These are phyloP conservation scores for Penicillium corylophilum DNA, from an alignment of 2,329 filamentous ascomycete species.

Conservation along the genomic window DNA sequence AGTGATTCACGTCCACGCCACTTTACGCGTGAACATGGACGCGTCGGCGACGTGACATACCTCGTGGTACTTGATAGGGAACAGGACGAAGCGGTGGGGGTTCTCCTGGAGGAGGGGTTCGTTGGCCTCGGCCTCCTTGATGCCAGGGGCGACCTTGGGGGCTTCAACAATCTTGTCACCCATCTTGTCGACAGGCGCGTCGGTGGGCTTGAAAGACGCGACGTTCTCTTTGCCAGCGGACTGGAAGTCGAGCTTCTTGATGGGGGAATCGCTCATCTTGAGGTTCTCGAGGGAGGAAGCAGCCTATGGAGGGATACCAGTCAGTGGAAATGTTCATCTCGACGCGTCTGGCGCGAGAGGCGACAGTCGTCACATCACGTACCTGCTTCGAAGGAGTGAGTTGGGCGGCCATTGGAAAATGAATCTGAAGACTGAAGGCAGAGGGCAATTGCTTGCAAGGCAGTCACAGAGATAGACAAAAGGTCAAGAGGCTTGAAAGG, in stretches of 20 bases:
- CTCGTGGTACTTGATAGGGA: conserved; percentile 99
- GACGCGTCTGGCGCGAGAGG: conserved; percentile 34
- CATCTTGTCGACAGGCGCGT: conserved; percentile 58
- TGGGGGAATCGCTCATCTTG: conserved; percentile 83
- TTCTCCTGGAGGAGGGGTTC: conserved; percentile 96
- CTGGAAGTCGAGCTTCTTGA: conserved; percentile 84
- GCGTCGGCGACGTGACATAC: conserved; percentile 64
- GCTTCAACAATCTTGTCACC: conserved; percentile 43
- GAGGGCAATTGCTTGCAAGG: conserved; percentile 18
- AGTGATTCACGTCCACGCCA: conserved; percentile 39
- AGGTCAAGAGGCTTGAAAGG: conserved; percentile 21
- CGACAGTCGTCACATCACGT: conserved; percentile 45
- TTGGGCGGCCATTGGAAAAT: conserved; percentile 67
- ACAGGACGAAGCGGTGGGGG: conserved; percentile 91
- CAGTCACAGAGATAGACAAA: conserved; percentile 21
- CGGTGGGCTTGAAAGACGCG: conserved; percentile 51
- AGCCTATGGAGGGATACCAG: conserved; percentile 59
- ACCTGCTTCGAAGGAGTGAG: conserved; percentile 74
- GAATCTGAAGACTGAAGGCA: conserved; percentile 29
- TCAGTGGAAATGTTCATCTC: conserved; percentile 34
- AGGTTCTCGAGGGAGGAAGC: conserved; percentile 81
- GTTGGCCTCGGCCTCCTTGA: conserved; percentile 70
- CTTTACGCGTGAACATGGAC: conserved; percentile 66
- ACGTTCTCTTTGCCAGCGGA: conserved; percentile 79
- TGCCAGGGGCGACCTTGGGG: conserved; percentile 49